Evolutionary conservation across 2,329 filamentous ascomycete species (phyloP).

Genomic region (Byssochlamys sp.): DNA sequence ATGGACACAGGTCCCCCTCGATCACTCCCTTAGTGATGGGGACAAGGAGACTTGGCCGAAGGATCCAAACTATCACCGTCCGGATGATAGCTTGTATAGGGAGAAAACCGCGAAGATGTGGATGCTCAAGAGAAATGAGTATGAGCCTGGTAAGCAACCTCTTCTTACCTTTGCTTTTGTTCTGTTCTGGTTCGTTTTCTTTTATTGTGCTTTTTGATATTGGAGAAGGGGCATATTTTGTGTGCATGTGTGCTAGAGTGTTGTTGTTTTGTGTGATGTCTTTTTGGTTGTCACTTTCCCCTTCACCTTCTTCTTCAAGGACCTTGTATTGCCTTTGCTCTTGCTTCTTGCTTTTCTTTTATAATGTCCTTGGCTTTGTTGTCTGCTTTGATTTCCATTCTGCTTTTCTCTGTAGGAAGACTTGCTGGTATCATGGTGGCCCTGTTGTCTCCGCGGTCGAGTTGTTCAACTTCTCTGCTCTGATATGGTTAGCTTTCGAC

Average conservation of each 20-base stretch:
- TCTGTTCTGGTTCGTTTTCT: not conserved
- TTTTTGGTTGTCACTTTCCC: not conserved
- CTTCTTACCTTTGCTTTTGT: conserved; percentile 1
- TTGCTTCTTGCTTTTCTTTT: not conserved
- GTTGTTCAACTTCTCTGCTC: not conserved
- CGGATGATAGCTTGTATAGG: conserved; percentile 38
- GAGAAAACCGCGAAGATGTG: conserved; percentile 40
- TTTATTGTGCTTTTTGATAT: not conserved
- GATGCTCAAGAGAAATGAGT: conserved; percentile 36
- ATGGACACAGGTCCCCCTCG: conserved; percentile 22
- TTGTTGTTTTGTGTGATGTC: not conserved
- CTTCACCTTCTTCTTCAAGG: not conserved
- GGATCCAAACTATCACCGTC: conserved; percentile 21
- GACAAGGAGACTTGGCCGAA: conserved; percentile 27
- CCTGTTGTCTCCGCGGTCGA: not conserved
- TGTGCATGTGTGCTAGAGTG: not conserved
- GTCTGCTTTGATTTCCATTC: not conserved
- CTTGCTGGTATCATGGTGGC: not conserved
- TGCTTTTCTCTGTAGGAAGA: not conserved
- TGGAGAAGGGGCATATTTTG: not conserved
- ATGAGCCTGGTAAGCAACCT: conserved; percentile 22
- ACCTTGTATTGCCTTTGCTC: too few relatives aligned
- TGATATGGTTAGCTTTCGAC: not conserved
- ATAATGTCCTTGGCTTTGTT: not conserved
- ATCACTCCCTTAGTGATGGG: conserved; percentile 31